phyloP scores from a whole-genome alignment of 23 red algal species.

The Gracilaria domingensis region DNA sequence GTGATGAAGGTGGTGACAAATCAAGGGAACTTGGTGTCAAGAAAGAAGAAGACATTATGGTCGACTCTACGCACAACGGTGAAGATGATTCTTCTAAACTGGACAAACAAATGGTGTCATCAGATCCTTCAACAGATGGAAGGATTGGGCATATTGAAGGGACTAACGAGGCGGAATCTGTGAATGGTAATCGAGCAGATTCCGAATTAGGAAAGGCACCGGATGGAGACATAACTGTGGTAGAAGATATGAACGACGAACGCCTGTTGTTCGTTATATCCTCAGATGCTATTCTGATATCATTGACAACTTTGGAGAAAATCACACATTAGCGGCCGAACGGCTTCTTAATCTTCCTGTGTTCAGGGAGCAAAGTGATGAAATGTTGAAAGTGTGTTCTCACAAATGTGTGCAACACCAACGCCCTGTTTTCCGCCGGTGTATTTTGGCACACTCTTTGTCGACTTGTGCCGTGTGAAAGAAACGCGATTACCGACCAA shows the following conservation, averaged over 20 bases:
- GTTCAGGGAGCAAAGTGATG: slow-evolving; percentile 57
- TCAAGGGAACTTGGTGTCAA: slow-evolving; percentile 10
- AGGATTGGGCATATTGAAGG: background rate
- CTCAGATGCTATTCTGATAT: slow-evolving; percentile 66
- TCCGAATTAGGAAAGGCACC: background rate
- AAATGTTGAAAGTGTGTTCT: slow-evolving; percentile 85
- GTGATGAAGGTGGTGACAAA: background rate
- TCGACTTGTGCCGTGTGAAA: slow-evolving; percentile 91
- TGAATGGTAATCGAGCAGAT: background rate
- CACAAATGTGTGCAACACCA: slow-evolving; percentile 80
- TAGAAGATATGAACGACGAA: background rate
- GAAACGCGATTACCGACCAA: slow-evolving; percentile 82
- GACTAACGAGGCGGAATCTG: background rate
- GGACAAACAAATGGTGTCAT: background rate
- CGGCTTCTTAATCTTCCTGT: slow-evolving; percentile 64
- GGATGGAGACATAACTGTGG: background rate
- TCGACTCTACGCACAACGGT: background rate
- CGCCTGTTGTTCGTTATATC: slow-evolving; percentile 44
- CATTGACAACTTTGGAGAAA: slow-evolving; percentile 75
- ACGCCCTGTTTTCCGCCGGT: slow-evolving; percentile 59
- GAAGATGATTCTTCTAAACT: background rate
- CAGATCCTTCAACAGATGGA: background rate
- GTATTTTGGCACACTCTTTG: slow-evolving; percentile 90
- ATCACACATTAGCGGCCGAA: slow-evolving; percentile 68
- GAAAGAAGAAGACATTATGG: background rate